Evolutionary conservation across 495 filamentous ascomycete species (phyloP), one percentile per base, ranked within the genome.

Genomic region (Elaphomyces granulatus): DNA sequence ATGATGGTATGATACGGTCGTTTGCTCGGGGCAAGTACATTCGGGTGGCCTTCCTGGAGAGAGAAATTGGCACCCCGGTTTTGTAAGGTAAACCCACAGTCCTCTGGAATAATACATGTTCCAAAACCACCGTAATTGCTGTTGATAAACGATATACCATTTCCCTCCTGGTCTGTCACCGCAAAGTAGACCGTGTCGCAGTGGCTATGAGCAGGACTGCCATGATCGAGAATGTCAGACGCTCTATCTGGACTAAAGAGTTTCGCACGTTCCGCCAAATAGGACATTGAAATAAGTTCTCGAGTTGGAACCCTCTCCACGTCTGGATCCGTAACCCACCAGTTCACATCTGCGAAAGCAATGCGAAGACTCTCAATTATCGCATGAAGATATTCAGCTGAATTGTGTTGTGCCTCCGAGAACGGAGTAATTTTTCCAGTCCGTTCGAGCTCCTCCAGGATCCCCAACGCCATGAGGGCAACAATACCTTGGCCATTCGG

Each of bases 401-500:
- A 75, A 66, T 93, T 92, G 65, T 88, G 83, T 50, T 93, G 80
- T 0, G 57, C 51, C 19, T 71, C 52, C 0, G 45, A 59, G 58
- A 84, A 93, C n/a, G 59, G 68, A 6, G 76, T 75, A 51, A 94
- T 82, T 43, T 74, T 73, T 30, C 75, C 76, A 8, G 55, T 55
- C n/a, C 70, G 67, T 58, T 93, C 83, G 3, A 98, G 71, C 48
- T 82, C 74, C 51, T 93, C 77, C 33, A 98, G 64, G 45, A 96
- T 88, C 2, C 92, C 90, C 0, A 98, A 67, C 1, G 90, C 80
- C 75, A 96, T 92, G 30, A 96, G 68, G 3, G 90, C 92, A 0
- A 96, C 86, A 45, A 98, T 81, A 8, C 90, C 90, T 58, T 98
- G 90, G 0, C 92, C 87, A 60, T 95, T 96, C n/a, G 90, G 90